A percentile compares a stretch with the other conserved stretches of the same genome.
Conservation (phyloP, 2,329 filamentous ascomycete species). For the Diaporthe sp. region DNA sequence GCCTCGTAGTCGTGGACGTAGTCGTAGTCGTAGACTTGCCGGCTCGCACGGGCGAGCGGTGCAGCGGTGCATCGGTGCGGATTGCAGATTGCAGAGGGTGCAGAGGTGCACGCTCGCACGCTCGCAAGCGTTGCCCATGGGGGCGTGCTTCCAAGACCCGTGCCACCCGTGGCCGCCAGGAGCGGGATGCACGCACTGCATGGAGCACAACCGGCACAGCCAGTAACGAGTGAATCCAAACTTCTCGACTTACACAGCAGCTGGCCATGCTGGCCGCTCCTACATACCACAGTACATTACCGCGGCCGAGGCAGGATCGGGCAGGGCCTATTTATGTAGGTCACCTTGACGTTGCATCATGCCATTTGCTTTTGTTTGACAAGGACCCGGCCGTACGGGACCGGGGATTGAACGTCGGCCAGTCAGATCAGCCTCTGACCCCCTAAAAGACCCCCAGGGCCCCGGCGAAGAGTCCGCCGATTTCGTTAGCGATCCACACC, state of each 20-base stretch:
- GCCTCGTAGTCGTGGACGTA: not conserved
- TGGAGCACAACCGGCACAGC: slow-evolving; percentile 21
- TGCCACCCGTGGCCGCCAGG: slow-evolving; percentile 15
- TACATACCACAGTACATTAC: not conserved
- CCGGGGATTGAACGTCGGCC: slow-evolving; percentile 17
- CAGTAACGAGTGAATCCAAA: slow-evolving; percentile 28
- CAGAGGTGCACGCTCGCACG: slow-evolving; percentile 3
- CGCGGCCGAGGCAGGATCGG: slow-evolving; percentile 27
- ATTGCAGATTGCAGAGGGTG: not conserved
- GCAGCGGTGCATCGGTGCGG: not conserved
- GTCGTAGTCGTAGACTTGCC: not conserved
- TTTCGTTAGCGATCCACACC: slow-evolving; percentile 28
- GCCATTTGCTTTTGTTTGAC: slow-evolving; percentile 36
- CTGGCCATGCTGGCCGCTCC: slow-evolving; percentile 29
- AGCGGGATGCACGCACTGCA: slow-evolving; percentile 28
- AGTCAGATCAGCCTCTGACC: not conserved
- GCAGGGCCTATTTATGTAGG: slow-evolving; percentile 19
- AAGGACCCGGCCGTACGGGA: slow-evolving; percentile 34
- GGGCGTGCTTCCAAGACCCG: slow-evolving; percentile 29
- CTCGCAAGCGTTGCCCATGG: slow-evolving; percentile 19
- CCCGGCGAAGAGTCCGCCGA: slow-evolving; percentile 16
- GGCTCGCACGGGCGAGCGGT: not conserved
- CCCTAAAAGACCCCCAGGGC: not conserved
- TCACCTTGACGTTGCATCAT: slow-evolving; percentile 31
- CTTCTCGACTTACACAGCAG: slow-evolving; percentile 30